Conservation (phyloP, 495 filamentous ascomycete genomes). For the Penicillium waksmanii region DNA sequence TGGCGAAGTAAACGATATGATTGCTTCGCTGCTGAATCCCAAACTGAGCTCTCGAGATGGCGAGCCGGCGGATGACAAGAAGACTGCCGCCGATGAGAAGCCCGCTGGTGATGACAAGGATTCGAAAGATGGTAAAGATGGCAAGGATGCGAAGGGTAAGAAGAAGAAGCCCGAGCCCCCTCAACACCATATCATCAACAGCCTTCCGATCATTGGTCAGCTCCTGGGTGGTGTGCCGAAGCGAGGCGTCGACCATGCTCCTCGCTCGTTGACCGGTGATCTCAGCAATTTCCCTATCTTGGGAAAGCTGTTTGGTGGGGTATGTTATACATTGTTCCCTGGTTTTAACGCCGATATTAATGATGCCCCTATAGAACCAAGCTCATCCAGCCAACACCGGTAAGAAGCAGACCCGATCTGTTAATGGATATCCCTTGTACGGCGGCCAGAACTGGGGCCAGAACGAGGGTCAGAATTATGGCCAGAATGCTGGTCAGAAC, state of each 20-base stretch:
- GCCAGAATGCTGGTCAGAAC: slow-evolving; percentile 14
- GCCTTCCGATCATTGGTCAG: slow-evolving; percentile 10
- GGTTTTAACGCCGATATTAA: background rate
- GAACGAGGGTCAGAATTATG: slow-evolving; percentile 3
- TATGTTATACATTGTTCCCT: slow-evolving; percentile 10
- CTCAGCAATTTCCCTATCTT: slow-evolving; percentile 21
- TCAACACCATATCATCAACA: slow-evolving; percentile 8
- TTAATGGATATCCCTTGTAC: slow-evolving; percentile 2
- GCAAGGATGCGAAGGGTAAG: background rate
- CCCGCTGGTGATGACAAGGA: slow-evolving; percentile 1
- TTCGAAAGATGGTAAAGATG: background rate
- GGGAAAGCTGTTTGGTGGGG: slow-evolving; percentile 22
- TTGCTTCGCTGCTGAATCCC: slow-evolving; percentile 8
- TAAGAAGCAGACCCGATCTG: slow-evolving; percentile 1
- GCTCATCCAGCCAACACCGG: slow-evolving; percentile 5
- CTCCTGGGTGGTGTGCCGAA: background rate
- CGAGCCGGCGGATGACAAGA: background rate
- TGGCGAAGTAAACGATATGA: slow-evolving; percentile 16
- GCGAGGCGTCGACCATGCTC: slow-evolving; percentile 8
- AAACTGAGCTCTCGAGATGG: slow-evolving; percentile 9
- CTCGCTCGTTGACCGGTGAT: slow-evolving; percentile 23
- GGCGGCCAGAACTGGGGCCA: slow-evolving; percentile 4
- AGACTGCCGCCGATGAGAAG: slow-evolving; percentile 6
- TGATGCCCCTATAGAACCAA: slow-evolving; percentile 9
- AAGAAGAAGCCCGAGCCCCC: slow-evolving; percentile 9